phyloP scores from a whole-genome alignment of 1,284 basidiomycete genomes.

The Ganoderma meredithae region DNA sequence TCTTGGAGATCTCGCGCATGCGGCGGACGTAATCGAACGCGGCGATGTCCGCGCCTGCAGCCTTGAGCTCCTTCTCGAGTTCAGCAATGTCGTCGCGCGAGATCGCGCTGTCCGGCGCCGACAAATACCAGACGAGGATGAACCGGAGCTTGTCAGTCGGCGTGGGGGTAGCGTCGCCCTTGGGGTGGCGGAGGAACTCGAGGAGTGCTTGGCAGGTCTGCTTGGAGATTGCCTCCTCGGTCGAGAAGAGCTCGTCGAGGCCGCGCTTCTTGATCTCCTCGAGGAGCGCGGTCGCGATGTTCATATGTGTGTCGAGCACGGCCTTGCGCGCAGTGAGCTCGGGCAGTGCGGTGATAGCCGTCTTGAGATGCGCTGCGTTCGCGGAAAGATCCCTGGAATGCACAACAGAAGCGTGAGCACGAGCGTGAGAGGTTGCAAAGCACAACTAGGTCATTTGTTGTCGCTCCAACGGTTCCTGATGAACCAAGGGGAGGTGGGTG shows the following conservation, averaged over 20 bases:
- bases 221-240: conserved; percentile 90
- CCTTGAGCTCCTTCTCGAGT: conserved; percentile 86
- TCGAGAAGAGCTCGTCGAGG: conserved; percentile 95
- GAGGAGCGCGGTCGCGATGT: conserved; percentile 95
- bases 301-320: conserved; percentile 98
- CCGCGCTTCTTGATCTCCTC: conserved; percentile 97
- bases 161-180: conserved; percentile 72
- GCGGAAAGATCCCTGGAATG: conserved; percentile 84
- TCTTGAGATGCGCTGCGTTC: conserved; percentile 95
- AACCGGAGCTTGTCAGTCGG: conserved; percentile 91
- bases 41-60: conserved; percentile 80
- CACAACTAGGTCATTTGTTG: background rate
- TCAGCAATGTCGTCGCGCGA: conserved; percentile 89
- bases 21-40: conserved; percentile 95
- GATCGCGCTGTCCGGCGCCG: conserved; percentile 81
- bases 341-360: conserved; percentile 97
- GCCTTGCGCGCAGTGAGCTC: conserved; percentile 97
- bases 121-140: conserved; percentile 93
- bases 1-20: conserved; percentile 89
- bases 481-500: background rate
- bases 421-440: background rate
- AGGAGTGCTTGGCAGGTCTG: conserved; percentile 87
- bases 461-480: conserved; percentile 2
- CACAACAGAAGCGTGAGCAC: conserved; percentile 6
- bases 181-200: conserved; percentile 78